Percentiles rank a stretch among this genome's conserved stretches.
Evolutionary conservation across 768 basidiomycete genomes (phyloP).

Genomic region (Xerocomellus intermedius): DNA sequence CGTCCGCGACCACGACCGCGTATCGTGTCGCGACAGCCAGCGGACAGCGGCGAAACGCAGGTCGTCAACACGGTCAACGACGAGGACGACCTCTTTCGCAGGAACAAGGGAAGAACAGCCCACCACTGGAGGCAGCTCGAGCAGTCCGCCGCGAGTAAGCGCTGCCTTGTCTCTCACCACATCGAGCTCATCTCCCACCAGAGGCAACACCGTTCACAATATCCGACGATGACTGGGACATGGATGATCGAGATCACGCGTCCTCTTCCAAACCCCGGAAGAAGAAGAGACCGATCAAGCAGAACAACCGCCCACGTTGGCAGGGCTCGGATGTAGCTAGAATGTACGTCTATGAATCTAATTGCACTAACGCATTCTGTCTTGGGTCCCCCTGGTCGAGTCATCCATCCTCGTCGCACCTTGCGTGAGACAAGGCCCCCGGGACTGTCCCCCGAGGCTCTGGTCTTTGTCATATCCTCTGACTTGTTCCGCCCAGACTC

Average conservation of each 20-base stretch:
- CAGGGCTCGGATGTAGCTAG: slow-evolving; percentile 38
- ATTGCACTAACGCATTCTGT: neutral
- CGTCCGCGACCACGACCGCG: slow-evolving; percentile 55
- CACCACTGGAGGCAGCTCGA: slow-evolving; percentile 61
- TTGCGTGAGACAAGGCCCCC: slow-evolving; percentile 4
- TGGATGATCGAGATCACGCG: slow-evolving; percentile 7
- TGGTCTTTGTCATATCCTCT: slow-evolving; percentile 7
- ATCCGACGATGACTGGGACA: slow-evolving; percentile 26
- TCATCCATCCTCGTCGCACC: neutral
- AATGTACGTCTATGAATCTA: slow-evolving; percentile 37
- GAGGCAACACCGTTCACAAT: slow-evolving; percentile 22
- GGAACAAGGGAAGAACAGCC: slow-evolving; percentile 56
- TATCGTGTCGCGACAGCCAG: slow-evolving; percentile 32
- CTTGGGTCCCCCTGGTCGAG: neutral
- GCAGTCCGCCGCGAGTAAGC: slow-evolving; percentile 53
- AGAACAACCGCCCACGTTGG: slow-evolving; percentile 39
- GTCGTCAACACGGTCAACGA: slow-evolving; percentile 37
- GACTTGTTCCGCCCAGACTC: slow-evolving; percentile 26
- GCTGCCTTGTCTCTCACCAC: neutral
- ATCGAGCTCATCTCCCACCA: slow-evolving; percentile 13
- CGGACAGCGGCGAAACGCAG: slow-evolving; percentile 1
- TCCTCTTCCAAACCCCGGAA: slow-evolving; percentile 38
- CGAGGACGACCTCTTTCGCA: slow-evolving; percentile 69
- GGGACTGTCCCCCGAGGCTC: slow-evolving; percentile 14
- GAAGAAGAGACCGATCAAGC: slow-evolving; percentile 37